Conservation (phyloP, 306 rosid genomes). For the Prunus dulcis region DNA sequence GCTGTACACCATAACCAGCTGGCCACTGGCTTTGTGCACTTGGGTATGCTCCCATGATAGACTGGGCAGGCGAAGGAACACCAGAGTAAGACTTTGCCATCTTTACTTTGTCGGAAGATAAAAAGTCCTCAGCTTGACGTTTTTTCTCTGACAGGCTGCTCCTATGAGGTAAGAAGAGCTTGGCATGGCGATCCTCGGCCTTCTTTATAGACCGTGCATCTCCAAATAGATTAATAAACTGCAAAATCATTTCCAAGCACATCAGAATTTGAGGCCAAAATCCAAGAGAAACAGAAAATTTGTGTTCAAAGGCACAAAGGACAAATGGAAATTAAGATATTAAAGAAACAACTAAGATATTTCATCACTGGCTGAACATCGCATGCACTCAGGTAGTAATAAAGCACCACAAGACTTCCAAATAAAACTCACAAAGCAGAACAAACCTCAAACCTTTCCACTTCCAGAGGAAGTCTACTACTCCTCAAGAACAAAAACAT, state of each 20-base stretch:
- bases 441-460: neutral
- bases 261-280: slow-evolving; percentile 13
- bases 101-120: slow-evolving; percentile 84
- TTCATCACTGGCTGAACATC: neutral
- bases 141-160: slow-evolving; percentile 88
- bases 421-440: neutral
- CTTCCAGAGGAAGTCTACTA: neutral
- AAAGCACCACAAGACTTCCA: neutral
- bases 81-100: slow-evolving; percentile 63
- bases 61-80: slow-evolving; percentile 77
- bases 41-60: slow-evolving; percentile 77
- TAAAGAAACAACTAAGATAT: neutral
- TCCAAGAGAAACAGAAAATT: neutral
- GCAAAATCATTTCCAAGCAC: slow-evolving; percentile 29
- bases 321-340: neutral
- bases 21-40: slow-evolving; percentile 84
- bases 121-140: slow-evolving; percentile 90
- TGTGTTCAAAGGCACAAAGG: neutral
- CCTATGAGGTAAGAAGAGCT: slow-evolving; percentile 76
- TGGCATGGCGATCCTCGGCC: slow-evolving; percentile 93
- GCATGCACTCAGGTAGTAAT: neutral
- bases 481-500: neutral
- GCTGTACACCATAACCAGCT: slow-evolving; percentile 71
- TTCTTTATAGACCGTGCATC: slow-evolving; percentile 82
- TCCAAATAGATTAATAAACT: slow-evolving; percentile 94